Conservation (phyloP, 495 filamentous ascomycete species). For the Aspergillus leporis region DNA sequence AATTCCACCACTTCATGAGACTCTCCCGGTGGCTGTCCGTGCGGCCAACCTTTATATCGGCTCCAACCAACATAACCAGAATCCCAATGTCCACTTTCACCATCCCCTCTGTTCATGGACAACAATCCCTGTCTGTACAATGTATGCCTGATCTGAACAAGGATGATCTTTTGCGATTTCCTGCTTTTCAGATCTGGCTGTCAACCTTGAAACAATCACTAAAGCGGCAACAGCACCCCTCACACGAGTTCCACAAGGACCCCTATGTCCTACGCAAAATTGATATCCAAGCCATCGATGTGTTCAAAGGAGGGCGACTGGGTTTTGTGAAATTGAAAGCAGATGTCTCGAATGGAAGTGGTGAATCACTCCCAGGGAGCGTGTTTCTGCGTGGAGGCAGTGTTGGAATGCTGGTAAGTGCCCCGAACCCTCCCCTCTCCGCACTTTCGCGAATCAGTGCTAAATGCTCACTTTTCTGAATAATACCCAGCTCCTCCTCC, state of each 20-base stretch:
- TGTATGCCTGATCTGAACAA: conserved; percentile 59
- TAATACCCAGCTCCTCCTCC: conserved; percentile 55
- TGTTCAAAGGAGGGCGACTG: conserved; percentile 61
- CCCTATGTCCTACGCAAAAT: conserved; percentile 73
- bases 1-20: background rate
- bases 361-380: conserved; percentile 70
- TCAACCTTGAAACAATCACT: conserved; percentile 65
- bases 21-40: background rate
- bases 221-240: conserved; percentile 54
- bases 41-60: conserved; percentile 1
- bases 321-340: conserved; percentile 81
- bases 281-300: conserved; percentile 72
- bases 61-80: conserved; percentile 4
- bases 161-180: conserved; percentile 66
- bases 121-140: conserved; percentile 47
- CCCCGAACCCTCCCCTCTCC: background rate
- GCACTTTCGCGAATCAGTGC: background rate
- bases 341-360: conserved; percentile 59
- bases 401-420: conserved; percentile 74
- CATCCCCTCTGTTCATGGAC: conserved; percentile 37
- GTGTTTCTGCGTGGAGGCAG: conserved; percentile 80
- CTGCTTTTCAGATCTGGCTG: conserved; percentile 75
- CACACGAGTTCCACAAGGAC: conserved; percentile 68
- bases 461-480: background rate
- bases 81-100: conserved; percentile 48